These are phyloP conservation scores for Hypoxylon perforatum DNA, from an alignment of 495 filamentous ascomycete species.

Conservation along the genomic window DNA sequence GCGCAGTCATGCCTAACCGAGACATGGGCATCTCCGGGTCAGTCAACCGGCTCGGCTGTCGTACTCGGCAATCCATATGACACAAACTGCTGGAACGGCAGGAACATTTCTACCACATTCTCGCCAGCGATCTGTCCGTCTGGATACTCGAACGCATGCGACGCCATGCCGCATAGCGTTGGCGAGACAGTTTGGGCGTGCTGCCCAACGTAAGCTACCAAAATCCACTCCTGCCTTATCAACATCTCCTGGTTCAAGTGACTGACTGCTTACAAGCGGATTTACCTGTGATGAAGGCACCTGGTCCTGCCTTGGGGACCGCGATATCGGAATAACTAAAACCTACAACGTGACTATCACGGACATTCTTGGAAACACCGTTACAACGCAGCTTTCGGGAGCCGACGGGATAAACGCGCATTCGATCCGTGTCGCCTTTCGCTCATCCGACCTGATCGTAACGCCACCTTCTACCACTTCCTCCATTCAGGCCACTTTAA, in stretches of 20 bases:
- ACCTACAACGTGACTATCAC: slow-evolving; percentile 13
- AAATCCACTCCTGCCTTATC: neutral
- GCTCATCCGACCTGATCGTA: slow-evolving; percentile 23
- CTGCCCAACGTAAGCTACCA: slow-evolving; percentile 26
- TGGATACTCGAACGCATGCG: slow-evolving; percentile 33
- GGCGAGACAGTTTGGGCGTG: slow-evolving; percentile 37
- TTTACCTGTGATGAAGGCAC: slow-evolving; percentile 22
- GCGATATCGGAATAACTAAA: neutral
- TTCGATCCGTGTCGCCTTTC: slow-evolving; percentile 32
- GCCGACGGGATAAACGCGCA: slow-evolving; percentile 32
- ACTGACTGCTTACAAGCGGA: slow-evolving; percentile 6
- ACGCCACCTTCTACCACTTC: neutral
- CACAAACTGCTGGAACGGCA: slow-evolving; percentile 24
- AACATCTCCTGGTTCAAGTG: neutral
- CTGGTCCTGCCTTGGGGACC: slow-evolving; percentile 17
- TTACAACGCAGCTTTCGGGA: slow-evolving; percentile 6
- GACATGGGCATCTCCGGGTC: slow-evolving; percentile 4
- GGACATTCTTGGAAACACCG: slow-evolving; percentile 24
- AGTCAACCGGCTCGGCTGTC: neutral
- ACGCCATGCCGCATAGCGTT: slow-evolving; percentile 3
- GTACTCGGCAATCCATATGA: slow-evolving; percentile 28
- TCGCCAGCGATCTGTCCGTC: slow-evolving; percentile 30
- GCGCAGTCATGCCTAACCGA: slow-evolving; percentile 29
- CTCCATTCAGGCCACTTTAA: neutral
- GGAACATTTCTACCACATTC: slow-evolving; percentile 19